Evolutionary conservation across 345 rosid species (phyloP).

Genomic region (Eucalyptus brandiana): DNA sequence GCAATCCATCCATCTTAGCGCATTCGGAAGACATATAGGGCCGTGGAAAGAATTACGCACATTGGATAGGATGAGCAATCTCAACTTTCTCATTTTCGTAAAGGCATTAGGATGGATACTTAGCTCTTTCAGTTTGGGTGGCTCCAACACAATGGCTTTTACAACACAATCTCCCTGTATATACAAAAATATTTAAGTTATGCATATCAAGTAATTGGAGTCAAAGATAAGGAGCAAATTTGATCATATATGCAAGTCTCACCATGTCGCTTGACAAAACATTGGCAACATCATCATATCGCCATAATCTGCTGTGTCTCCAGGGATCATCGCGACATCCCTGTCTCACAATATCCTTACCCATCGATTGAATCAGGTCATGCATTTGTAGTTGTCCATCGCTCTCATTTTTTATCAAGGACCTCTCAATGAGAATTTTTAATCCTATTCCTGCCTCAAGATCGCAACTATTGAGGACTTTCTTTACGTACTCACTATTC

Average conservation of each 20-base stretch:
- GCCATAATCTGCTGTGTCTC: not conserved
- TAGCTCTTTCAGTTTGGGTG: accelerated
- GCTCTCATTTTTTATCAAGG: not conserved
- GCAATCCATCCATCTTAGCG: no score
- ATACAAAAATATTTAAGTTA: no score
- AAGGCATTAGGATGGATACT: accelerated
- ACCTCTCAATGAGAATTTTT: not conserved
- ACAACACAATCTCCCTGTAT: no score
- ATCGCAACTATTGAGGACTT: no score
- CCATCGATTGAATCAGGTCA: not conserved
- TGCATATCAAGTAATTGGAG: no score
- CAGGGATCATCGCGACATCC: not conserved
- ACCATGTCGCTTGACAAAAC: not conserved
- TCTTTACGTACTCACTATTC: accelerated
- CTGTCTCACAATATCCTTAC: not conserved
- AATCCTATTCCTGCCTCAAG: not conserved
- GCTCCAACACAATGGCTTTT: no score
- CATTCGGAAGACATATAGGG: no score
- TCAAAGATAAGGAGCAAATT: no score
- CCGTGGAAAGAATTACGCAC: no score
- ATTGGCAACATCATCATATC: not conserved
- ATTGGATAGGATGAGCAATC: no score
- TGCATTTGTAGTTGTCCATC: no score
- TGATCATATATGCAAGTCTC: not conserved
- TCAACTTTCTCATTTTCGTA: no score